Base-by-base conservation (phyloP, 208 protist genomes). In the Crithidia bombi region DNA sequence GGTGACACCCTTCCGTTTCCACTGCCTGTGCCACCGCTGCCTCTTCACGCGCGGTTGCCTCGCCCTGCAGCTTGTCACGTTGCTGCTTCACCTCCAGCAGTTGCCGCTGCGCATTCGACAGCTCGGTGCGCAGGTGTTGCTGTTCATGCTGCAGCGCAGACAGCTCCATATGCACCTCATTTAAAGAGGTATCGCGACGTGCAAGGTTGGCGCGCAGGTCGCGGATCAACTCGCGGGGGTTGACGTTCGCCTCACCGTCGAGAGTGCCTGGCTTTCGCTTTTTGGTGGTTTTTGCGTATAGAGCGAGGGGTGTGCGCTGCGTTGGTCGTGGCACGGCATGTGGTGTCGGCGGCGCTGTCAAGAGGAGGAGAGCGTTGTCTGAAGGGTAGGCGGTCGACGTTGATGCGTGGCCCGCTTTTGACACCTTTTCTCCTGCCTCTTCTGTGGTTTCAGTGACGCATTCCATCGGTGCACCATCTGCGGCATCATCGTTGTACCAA, bases 131-230 rank as follows among this genome's bases (percentile, higher is more conserved):
- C 0, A 71, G 57, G 17, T 52, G 41, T 15, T 81, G 54, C 7
- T 73, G 64, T 3, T 51, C 41, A 41, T 83, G 46, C 35, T 74
- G 59, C 21, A 86, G 26, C 25, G 72, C 69, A 12, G 35, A 17
- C 17, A 76, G 47, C 46, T 94, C 82, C 66, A 90, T 65, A 25
- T 81, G 79, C 49, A 76, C 55, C n/a, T 66, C 73, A 33, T 87
- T 77, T 38, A 95, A 76, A 14, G 80, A 43, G 17, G 86, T 92
- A 73, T 95, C 90, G 9, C 90, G 90, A 6, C 77, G 70, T 0
- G 85, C 85, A 21, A 95, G 71, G 63, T 95, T 95, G 38, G 81
- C 73, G 19, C 90, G 84, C 17, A 95, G 77, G 41, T 95, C 86
- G n/a, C 73, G 70, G 44, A 90, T 77, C 19, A 90, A 73, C 44